These are phyloP conservation scores for Talinum fruticosum DNA, from an alignment of 148 eudicot species.

Conservation along the genomic window DNA sequence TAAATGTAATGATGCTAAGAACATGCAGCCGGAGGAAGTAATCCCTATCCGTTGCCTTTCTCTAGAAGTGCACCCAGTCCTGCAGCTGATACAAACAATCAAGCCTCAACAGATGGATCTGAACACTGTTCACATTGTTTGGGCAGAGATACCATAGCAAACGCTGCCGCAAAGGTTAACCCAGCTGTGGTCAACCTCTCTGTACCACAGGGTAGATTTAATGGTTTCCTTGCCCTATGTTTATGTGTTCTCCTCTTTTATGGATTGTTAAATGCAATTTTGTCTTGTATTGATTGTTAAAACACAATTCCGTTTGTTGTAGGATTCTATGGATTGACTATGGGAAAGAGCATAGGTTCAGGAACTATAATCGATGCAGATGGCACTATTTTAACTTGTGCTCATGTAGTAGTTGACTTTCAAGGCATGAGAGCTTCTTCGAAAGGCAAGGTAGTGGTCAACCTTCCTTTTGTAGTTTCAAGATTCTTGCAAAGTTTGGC, in stretches of 20 bases:
- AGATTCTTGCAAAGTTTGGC: neutral
- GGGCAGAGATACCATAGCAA: conserved; percentile 69
- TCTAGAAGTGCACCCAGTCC: conserved; percentile 48
- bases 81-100: conserved; percentile 37
- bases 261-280: neutral
- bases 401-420: conserved; percentile 65
- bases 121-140: conserved; percentile 53
- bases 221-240: conserved; percentile 10
- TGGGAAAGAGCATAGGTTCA: conserved; percentile 71
- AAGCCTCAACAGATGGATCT: conserved; percentile 39
- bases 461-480: neutral
- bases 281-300: neutral
- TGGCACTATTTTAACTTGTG: conserved; percentile 72
- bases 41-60: conserved; percentile 32
- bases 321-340: conserved; percentile 62
- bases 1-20: conserved; percentile 6
- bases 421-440: conserved; percentile 52
- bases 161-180: conserved; percentile 89
- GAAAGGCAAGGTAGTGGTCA: conserved; percentile 65
- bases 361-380: conserved; percentile 69
- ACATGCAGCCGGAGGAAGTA: conserved; percentile 43
- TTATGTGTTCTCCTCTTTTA: conserved; percentile 5
- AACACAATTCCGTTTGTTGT: conserved; percentile 13
- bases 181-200: conserved; percentile 91
- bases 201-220: conserved; percentile 59